Percentiles rank a stretch among this genome's conserved stretches.
Conservation (phyloP, 768 basidiomycete genomes). For the Lentinus brumalis region DNA sequence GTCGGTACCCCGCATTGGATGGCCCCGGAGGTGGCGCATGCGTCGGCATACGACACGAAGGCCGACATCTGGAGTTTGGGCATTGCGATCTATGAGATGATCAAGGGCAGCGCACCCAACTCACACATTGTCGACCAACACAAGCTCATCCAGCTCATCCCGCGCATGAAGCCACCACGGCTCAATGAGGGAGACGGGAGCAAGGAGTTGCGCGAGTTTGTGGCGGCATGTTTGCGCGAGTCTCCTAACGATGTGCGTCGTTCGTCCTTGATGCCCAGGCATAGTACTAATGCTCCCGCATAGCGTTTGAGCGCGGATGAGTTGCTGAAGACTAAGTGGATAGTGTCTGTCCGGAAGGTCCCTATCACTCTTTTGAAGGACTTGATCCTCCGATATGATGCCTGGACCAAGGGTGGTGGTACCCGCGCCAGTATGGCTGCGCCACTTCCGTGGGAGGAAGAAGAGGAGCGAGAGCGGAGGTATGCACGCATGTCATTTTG, state of each 20-base stretch:
- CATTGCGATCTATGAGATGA: constrained; percentile 95
- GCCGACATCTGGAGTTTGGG: constrained; percentile 99
- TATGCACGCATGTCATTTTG: constrained; percentile 8
- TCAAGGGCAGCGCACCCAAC: constrained; percentile 94
- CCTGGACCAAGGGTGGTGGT: constrained; percentile 67
- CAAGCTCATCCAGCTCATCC: constrained; percentile 87
- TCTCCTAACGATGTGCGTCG: constrained; percentile 70
- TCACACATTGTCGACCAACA: constrained; percentile 80
- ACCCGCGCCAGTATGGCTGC: constrained; percentile 77
- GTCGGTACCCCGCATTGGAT: constrained; percentile 99
- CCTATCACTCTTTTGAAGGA: constrained; percentile 75
- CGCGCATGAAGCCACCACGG: constrained; percentile 79
- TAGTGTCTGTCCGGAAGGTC: constrained; percentile 71
- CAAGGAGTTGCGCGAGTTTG: constrained; percentile 87
- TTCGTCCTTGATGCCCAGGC: background rate
- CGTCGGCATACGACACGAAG: constrained; percentile 93
- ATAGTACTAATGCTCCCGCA: background rate
- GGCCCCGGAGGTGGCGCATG: constrained; percentile 96
- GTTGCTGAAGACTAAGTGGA: constrained; percentile 86
- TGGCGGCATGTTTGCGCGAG: constrained; percentile 80
- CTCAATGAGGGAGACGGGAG: constrained; percentile 78
- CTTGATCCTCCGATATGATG: constrained; percentile 75
- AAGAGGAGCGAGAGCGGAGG: constrained; percentile 47
- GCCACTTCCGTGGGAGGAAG: constrained; percentile 71
- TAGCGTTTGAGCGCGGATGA: constrained; percentile 92